Evolutionary conservation across 1,284 basidiomycete species (phyloP), one percentile per base, ranked within the genome.

Genomic region (Microbotryomycetes sp.): DNA sequence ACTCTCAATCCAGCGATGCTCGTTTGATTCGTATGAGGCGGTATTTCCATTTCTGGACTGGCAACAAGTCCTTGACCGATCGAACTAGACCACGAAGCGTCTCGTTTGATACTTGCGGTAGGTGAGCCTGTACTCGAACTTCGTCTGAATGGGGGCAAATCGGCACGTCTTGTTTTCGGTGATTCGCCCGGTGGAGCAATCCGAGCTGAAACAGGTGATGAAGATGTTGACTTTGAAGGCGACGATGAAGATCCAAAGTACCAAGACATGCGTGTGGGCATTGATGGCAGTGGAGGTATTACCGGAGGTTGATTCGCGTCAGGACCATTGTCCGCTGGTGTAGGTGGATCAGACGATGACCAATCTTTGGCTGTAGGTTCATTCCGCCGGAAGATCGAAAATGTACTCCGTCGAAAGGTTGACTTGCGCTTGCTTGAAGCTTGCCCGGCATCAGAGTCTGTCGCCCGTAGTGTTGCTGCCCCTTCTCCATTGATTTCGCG

Each of bases 181-280:
- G 29, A 29, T 5, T 46, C 49, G 26, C 25, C n/a, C 6, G 48
- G 26, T 16, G 26, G 46, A 26, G 32, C 42, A 26, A n/a, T 6
- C 3, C 30, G 52, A 29, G 42, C 23, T 7, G 54, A 28, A 16
- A n/a, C 32, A 25, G 49, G 30, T 5, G 48, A 42, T 32, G 30
- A n/a, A 6, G 23, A 19, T 12, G 50, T 28, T 29, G 30, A 28
- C 28, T 42, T 45, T 19, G 28, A 31, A 36, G 15, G 60, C 60
- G 49, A 63, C 16, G 47, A 30, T 15, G 22, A 19, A n/a, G 14
- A 14, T 7, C 46, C 28, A 31, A 56, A 65, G 3, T 48, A 58
- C 66, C 66, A 67, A 3, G 58, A 60, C 63, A 67, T 64, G 1
- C 66, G 59, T 50, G 62, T 3, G 65, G 36, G 0, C 52, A 55